Percentiles rank a stretch among this genome's conserved stretches.
These are phyloP conservation scores for Thoreauomyces humboldtii DNA, from an alignment of 192 early-diverging fungal genomes.

Conservation along the genomic window DNA sequence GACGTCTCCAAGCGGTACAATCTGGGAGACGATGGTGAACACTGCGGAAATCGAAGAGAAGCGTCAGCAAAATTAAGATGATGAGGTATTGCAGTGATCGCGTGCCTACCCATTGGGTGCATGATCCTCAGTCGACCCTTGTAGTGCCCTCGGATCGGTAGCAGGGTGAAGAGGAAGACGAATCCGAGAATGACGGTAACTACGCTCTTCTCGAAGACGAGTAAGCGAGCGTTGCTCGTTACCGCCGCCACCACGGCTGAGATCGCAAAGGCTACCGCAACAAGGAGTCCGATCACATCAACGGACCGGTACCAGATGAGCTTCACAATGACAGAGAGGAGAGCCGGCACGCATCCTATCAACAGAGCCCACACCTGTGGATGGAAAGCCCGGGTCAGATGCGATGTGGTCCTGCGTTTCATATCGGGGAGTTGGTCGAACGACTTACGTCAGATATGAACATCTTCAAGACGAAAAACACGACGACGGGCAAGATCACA, in stretches of 20 bases:
- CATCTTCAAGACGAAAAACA: constrained; percentile 1
- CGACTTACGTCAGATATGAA: background rate
- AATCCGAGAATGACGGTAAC: background rate
- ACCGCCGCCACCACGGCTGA: constrained; percentile 1
- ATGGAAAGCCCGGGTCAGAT: too few relatives aligned
- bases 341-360: background rate
- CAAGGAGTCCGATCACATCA: background rate
- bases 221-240: background rate
- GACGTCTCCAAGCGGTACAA: background rate
- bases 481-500: background rate
- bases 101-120: background rate
- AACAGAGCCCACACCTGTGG: constrained; percentile 1
- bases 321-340: background rate
- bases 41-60: too few relatives aligned
- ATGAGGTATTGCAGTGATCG: too few relatives aligned
- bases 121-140: background rate
- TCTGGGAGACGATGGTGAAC: background rate
- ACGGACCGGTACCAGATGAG: background rate
- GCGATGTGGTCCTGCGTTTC: too few relatives aligned
- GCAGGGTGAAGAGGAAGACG: background rate
- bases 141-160: background rate
- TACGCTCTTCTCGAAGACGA: background rate
- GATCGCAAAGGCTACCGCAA: constrained; percentile 2
- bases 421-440: background rate
- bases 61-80: too few relatives aligned